Evolutionary conservation across 2,329 filamentous ascomycete genomes (phyloP).

Genomic region (Paracoccidioides lutzii): DNA sequence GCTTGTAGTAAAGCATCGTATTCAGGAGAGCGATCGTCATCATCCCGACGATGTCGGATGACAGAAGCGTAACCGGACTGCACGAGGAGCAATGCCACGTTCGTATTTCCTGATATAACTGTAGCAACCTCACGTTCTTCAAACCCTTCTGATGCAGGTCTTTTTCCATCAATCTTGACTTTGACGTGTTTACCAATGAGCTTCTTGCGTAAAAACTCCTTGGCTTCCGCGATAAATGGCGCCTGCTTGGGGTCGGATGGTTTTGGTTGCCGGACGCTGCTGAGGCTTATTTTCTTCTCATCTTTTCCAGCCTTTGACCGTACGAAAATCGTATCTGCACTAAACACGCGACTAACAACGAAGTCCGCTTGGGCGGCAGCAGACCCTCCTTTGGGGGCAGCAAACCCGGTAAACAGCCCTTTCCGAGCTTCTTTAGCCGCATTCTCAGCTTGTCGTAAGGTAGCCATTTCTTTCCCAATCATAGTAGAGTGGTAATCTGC

Average conservation of each 20-base stretch:
- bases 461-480: slow-evolving; percentile 76
- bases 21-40: slow-evolving; percentile 83
- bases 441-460: slow-evolving; percentile 75
- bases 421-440: slow-evolving; percentile 62
- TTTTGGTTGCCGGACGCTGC: slow-evolving; percentile 88
- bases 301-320: slow-evolving; percentile 62
- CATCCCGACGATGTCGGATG: slow-evolving; percentile 87
- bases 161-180: slow-evolving; percentile 77
- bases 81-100: slow-evolving; percentile 72
- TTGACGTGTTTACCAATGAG: slow-evolving; percentile 93
- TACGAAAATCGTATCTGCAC: slow-evolving; percentile 78
- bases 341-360: slow-evolving; percentile 70
- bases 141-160: slow-evolving; percentile 77
- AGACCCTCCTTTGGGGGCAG: slow-evolving; percentile 50
- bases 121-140: slow-evolving; percentile 93
- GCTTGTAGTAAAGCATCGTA: slow-evolving; percentile 53
- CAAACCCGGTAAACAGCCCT: slow-evolving; percentile 70
- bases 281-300: slow-evolving; percentile 84
- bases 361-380: slow-evolving; percentile 59
- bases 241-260: slow-evolving; percentile 73
- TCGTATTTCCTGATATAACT: slow-evolving; percentile 69
- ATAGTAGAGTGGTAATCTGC: slow-evolving; percentile 92
- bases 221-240: slow-evolving; percentile 82
- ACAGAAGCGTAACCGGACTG: slow-evolving; percentile 89
- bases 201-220: slow-evolving; percentile 88